Evolutionary conservation across 2,329 filamentous ascomycete genomes (phyloP), one percentile per base, ranked within the genome.

Genomic region (Fusarium hainanense): DNA sequence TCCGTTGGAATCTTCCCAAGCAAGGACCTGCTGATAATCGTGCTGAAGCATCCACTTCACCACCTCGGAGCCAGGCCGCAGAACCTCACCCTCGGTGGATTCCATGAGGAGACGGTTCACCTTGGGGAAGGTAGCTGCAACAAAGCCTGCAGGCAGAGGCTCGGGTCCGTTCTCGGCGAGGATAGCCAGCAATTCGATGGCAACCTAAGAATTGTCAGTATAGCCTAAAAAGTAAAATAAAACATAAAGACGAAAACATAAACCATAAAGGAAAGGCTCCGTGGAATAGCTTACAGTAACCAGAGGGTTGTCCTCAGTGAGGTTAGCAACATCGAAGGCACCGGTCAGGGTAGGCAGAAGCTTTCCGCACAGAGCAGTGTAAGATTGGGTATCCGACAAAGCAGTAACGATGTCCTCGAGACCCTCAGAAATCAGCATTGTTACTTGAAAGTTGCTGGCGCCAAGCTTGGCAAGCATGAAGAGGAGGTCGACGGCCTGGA

Each of bases 391-490:
- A 23, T 90, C 88, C 4, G 91, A 83, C 62, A 97, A 87, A 2
- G 84, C 86, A 52, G 87, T 84, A 8, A 94, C 92, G 59, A 98
- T 90, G 44, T 96, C 93, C 78, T 98, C 95, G 76, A 99, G 97
- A 0, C 93, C 90, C 80, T 99, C 96, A 37, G 89, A 92, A 25
- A 98, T 92, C 54, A 98, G 84, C 82, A 94, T 91, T 1, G 91
- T 93, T 48, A 98, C 88, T 78, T 98, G 94, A 82, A 97, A 97
- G 81, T 97, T 98, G 65, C 88, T 89, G 0, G 95, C 93, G 28
- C 94, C 94, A 76, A 94, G 90, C 78, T 93, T 96, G 23, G 94
- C 95, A 64, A 98, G 89, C 55, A 92, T 88, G 82, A 99, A 98
- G 11, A 99, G 87, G 16, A 94, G 84, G 73, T 96, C 92, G 8